These are phyloP conservation scores for Tilletiaria anomala DNA, from an alignment of 1,284 basidiomycete genomes.

Conservation along the genomic window DNA sequence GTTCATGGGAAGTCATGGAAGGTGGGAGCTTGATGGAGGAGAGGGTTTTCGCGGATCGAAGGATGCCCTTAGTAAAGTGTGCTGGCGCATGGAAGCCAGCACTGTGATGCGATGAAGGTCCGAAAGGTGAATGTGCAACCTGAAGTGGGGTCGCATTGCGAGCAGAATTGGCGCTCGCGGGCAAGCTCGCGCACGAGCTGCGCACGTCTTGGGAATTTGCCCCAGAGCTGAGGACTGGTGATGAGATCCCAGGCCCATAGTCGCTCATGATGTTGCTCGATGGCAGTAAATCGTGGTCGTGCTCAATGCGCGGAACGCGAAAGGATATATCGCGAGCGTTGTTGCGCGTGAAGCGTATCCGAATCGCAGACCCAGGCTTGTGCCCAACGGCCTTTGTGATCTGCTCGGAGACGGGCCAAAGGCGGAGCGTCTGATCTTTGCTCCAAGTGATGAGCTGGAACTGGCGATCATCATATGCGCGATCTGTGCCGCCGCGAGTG, in stretches of 20 bases:
- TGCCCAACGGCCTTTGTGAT: conserved; percentile 46
- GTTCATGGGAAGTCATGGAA: neutral
- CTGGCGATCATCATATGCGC: conserved; percentile 22
- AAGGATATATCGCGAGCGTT: conserved; percentile 27
- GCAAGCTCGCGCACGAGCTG: too few relatives aligned
- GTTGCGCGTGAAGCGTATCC: conserved; percentile 44
- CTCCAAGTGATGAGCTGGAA: conserved; percentile 75
- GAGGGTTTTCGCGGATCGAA: neutral
- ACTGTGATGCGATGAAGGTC: conserved; percentile 7
- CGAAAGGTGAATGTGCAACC: conserved; percentile 13
- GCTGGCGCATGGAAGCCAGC: neutral
- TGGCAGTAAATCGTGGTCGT: conserved; percentile 4
- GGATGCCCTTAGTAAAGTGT: neutral
- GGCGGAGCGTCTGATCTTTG: conserved; percentile 76
- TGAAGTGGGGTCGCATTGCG: conserved; percentile 9
- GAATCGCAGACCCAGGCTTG: conserved; percentile 44
- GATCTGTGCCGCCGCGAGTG: conserved; percentile 45
- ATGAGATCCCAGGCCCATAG: neutral
- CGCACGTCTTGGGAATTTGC: too few relatives aligned
- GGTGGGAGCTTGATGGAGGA: neutral
- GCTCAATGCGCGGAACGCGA: conserved; percentile 15
- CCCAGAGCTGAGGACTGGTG: conserved; percentile 18
- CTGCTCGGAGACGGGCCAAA: conserved; percentile 72
- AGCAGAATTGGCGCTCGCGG: conserved; percentile 12
- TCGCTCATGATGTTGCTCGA: conserved; percentile 13